Percentiles rank a stretch among this genome's conserved stretches.
Conservation (phyloP, 768 basidiomycete genomes). For the Boletus rubroflammeus region DNA sequence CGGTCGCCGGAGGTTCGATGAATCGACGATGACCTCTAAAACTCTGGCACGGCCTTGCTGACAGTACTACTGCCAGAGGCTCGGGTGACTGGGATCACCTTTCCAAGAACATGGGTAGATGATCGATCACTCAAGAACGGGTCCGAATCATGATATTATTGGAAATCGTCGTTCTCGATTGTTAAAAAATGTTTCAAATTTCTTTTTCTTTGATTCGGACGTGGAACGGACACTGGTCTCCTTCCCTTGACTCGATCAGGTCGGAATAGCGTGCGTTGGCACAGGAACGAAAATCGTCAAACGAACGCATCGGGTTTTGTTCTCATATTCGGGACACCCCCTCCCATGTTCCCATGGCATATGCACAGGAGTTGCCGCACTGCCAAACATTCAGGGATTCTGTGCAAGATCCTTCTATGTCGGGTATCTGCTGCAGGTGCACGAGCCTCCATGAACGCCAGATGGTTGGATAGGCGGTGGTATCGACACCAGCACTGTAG, state of each 20-base stretch:
- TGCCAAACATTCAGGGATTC: not conserved
- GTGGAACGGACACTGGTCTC: no score
- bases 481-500: not conserved
- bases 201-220: no score
- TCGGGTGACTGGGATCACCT: not conserved
- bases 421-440: not conserved
- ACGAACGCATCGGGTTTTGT: not conserved
- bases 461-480: not conserved
- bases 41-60: not conserved
- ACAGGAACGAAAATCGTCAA: not conserved
- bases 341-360: conserved; percentile 9
- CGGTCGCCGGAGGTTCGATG: no score
- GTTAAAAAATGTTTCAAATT: no score
- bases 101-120: not conserved
- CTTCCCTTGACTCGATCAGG: no score
- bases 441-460: not conserved
- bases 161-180: not conserved
- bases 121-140: not conserved
- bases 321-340: not conserved
- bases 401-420: not conserved
- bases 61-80: not conserved
- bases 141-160: not conserved
- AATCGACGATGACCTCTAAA: not conserved
- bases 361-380: not conserved
- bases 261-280: not conserved